Evolutionary conservation across 805 yeast species (phyloP).

Genomic region (Metschnikowia picachoensis): DNA sequence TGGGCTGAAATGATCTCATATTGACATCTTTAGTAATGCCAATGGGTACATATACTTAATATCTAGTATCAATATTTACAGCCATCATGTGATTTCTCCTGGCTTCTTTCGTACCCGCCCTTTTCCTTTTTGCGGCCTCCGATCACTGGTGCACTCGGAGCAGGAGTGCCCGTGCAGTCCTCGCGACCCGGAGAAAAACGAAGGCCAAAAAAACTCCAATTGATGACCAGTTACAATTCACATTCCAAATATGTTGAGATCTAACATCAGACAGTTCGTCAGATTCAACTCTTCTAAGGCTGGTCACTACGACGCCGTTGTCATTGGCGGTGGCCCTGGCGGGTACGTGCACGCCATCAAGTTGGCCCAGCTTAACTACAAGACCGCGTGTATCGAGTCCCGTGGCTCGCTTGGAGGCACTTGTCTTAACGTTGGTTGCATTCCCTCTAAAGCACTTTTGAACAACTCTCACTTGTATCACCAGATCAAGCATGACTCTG

Average conservation of each 20-base stretch:
- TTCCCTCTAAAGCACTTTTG: constrained; percentile 92
- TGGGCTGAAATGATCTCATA: too few species aligned
- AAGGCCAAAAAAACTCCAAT: constrained; percentile 1
- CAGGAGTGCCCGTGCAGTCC: constrained; percentile 11
- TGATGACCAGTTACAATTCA: not conserved
- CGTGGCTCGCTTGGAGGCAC: constrained; percentile 98
- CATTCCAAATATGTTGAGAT: constrained; percentile 17
- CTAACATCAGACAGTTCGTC: constrained; percentile 31
- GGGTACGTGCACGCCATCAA: constrained; percentile 99
- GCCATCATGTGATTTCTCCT: too few species aligned
- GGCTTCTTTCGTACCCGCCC: too few species aligned
- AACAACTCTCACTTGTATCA: constrained; percentile 95
- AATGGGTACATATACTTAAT: too few species aligned
- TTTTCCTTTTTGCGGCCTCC: too few species aligned
- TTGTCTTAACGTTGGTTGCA: constrained; percentile 97
- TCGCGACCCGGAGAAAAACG: constrained; percentile 9
- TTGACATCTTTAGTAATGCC: too few species aligned
- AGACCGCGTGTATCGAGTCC: constrained; percentile 96
- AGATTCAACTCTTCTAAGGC: constrained; percentile 42
- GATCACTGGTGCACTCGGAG: constrained; percentile 2
- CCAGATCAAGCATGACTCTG: constrained; percentile 80
- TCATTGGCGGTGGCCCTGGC: constrained; percentile 99
- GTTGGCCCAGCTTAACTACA: constrained; percentile 93
- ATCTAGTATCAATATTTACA: too few species aligned
- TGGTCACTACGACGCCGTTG: constrained; percentile 79